These are phyloP conservation scores for Apiotrichum akiyoshidainum DNA, from an alignment of 1,284 basidiomycete genomes.

Conservation along the genomic window DNA sequence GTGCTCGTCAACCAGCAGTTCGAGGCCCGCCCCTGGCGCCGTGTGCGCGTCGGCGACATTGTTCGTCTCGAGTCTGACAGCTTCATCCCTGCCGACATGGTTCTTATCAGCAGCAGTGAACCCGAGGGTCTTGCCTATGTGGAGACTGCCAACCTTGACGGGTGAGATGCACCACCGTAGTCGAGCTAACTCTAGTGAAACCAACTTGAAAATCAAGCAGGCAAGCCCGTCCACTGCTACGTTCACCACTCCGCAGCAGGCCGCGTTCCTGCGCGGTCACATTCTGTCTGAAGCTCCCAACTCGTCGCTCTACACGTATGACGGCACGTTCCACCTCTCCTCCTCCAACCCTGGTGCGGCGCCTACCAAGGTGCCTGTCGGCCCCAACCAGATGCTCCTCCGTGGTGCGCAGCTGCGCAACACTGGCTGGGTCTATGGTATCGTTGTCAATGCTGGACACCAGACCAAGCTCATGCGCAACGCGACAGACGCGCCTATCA, in stretches of 20 bases:
- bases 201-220: constrained; percentile 98
- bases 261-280: constrained; percentile 72
- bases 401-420: constrained; percentile 95
- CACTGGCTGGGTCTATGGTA: constrained; percentile 92
- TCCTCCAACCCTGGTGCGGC: constrained; percentile 38
- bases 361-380: constrained; percentile 77
- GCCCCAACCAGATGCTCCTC: constrained; percentile 90
- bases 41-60: constrained; percentile 86
- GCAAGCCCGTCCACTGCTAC: constrained; percentile 75
- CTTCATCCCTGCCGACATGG: constrained; percentile 93
- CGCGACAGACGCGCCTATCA: constrained; percentile 88
- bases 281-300: constrained; percentile 94
- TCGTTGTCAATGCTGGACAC: constrained; percentile 93
- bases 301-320: constrained; percentile 95
- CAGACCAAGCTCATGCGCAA: constrained; percentile 98
- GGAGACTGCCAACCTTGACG: constrained; percentile 95
- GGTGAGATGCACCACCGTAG: constrained; percentile 41
- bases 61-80: constrained; percentile 86
- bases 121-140: constrained; percentile 97
- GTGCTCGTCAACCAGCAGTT: constrained; percentile 70
- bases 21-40: constrained; percentile 76
- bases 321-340: constrained; percentile 67
- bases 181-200: constrained; percentile 58
- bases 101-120: constrained; percentile 84
- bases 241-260: constrained; percentile 73